Evolutionary conservation across 140 eudicot species (phyloP).

Genomic region (Stevia rebaudiana): DNA sequence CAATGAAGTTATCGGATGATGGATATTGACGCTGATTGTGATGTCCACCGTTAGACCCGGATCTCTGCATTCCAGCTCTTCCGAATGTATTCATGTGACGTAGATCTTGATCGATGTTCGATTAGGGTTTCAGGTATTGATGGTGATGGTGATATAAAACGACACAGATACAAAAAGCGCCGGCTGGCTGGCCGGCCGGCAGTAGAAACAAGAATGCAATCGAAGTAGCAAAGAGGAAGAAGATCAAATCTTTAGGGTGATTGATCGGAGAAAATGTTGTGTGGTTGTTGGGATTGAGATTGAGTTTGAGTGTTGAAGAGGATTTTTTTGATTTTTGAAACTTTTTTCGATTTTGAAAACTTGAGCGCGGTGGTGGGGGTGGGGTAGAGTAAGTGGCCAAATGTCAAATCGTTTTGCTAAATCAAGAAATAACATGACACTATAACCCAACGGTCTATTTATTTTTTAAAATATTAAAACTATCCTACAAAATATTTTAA

Average conservation of each 20-base stretch:
- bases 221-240: conserved; percentile 9
- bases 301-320: conserved; percentile 19
- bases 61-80: conserved; percentile 32
- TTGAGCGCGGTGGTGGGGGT: conserved; percentile 14
- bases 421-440: no score
- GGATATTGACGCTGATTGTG: conserved; percentile 23
- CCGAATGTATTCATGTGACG: conserved; percentile 21
- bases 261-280: neutral
- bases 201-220: neutral
- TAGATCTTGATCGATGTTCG: neutral
- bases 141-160: neutral
- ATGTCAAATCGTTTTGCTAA: no score
- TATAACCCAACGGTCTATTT: no score
- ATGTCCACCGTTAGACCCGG: conserved; percentile 16
- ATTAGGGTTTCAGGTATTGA: conserved; percentile 16
- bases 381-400: neutral
- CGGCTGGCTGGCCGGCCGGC: conserved; percentile 37
- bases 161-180: conserved; percentile 9
- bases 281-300: conserved; percentile 33
- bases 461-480: no score
- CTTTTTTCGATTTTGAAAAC: conserved; percentile 25
- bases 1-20: conserved; percentile 28
- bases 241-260: neutral
- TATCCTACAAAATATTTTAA: no score
- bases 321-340: conserved; percentile 24